Base-by-base conservation (phyloP, 495 filamentous ascomycete species). In the Xylaria venustula region DNA sequence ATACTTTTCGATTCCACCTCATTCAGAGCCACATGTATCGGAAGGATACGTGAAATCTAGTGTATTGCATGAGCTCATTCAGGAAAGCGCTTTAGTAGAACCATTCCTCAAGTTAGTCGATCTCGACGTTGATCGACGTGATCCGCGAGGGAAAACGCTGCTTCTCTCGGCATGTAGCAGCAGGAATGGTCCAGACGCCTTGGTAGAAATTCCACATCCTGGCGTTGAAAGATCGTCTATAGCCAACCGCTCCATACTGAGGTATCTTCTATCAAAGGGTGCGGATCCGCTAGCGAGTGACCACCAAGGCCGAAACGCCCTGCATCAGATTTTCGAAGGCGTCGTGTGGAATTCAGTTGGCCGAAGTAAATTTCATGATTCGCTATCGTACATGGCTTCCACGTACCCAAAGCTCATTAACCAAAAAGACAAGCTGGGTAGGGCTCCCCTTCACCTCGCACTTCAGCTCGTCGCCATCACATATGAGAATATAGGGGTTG, bases 381-480 rank as follows among this genome's bases (percentile, higher is more conserved):
- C 47, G 5, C 19, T 37, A 12, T 32, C 32, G 25, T 32, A 40
- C 34, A 23, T 64, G 23, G 46, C 19, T 15, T 36, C 11, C 23
- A 23, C 6, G 11, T 26, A 48, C 14, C 54, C 61, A 20, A 50
- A 45, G 1, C 55, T 68, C 23, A 25, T 61, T 0, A 44, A 54
- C 20, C 65, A 70, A 42, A 47, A 28, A n/a, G 58, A 67, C 37
- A 57, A 67, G 19, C 22, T 48, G 7, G 58, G 51, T 7, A 42
- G 30, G 1, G 63, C 58, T 0, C 65, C 67, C 2, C 57, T 68
- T 0, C 65, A 70, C 23, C 34, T 40, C 26, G 67, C 65, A 14
- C 32, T 70, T 25, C 11, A 56, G 11, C 25, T 32, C 1, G n/a
- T 41, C 8, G 2, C 22, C 25, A 36, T 40, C n/a, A 37, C 36